These are phyloP conservation scores for Choiromyces venosus DNA, from an alignment of 495 filamentous ascomycete genomes.

Conservation along the genomic window DNA sequence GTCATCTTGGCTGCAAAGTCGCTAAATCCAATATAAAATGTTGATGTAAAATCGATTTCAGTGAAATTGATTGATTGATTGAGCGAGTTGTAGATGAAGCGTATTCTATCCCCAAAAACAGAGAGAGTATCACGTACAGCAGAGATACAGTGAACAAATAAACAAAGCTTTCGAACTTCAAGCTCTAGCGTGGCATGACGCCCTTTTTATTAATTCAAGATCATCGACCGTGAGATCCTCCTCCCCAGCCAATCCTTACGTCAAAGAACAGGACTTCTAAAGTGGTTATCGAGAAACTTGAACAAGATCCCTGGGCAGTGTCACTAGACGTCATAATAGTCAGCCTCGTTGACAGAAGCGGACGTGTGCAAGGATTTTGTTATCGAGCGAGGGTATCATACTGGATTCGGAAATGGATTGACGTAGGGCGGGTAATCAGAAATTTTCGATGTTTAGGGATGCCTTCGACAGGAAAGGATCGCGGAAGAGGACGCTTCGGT, in stretches of 20 bases:
- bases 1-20: slow-evolving; percentile 4
- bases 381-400: background rate
- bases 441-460: background rate
- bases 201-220: background rate
- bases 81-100: background rate
- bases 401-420: background rate
- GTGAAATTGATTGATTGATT: too few species aligned
- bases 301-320: background rate
- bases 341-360: background rate
- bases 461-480: background rate
- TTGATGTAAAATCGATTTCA: background rate
- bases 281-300: background rate
- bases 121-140: background rate
- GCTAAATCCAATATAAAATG: background rate
- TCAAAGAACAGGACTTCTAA: background rate
- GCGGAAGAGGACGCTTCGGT: background rate
- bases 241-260: background rate
- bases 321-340: background rate
- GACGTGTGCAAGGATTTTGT: background rate
- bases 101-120: background rate
- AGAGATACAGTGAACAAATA: background rate
- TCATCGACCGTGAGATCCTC: background rate
- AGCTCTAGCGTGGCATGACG: background rate
- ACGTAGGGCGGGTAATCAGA: background rate
- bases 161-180: background rate